Evolutionary conservation across 768 basidiomycete species (phyloP).

Genomic region (Cystofilobasidium ferigula): DNA sequence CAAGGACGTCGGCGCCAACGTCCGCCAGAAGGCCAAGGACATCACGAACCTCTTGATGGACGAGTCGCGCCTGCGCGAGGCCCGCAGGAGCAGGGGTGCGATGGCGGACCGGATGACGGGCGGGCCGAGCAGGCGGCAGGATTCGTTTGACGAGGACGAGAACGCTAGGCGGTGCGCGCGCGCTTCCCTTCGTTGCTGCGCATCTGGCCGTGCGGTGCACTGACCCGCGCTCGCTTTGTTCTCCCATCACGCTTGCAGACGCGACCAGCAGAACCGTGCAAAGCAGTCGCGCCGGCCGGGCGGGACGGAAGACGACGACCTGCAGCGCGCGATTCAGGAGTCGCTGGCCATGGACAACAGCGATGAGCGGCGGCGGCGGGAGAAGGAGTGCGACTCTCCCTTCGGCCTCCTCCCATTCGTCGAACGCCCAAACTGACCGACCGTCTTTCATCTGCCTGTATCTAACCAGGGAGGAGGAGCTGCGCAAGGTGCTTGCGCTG

Average conservation of each 20-base stretch:
- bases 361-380: conserved; percentile 43
- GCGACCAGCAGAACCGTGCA: neutral
- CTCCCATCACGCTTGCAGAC: no score
- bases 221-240: no score
- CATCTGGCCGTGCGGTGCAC: no score
- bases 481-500: conserved; percentile 66
- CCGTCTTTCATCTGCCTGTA: neutral
- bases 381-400: conserved; percentile 42
- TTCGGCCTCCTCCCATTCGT: neutral
- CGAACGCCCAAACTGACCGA: neutral
- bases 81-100: conserved; percentile 62
- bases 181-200: neutral
- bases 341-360: conserved; percentile 61
- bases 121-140: conserved; percentile 26
- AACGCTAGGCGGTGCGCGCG: conserved; percentile 36
- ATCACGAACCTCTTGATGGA: conserved; percentile 89
- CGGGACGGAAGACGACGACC: conserved; percentile 65
- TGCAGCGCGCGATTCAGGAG: conserved; percentile 76
- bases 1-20: conserved; percentile 95
- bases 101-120: conserved; percentile 94
- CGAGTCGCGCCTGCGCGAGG: conserved; percentile 69
- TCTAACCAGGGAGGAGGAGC: conserved; percentile 53
- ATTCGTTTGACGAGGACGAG: conserved; percentile 45
- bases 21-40: conserved; percentile 62
- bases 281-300: neutral